Evolutionary conservation across 805 yeast species (phyloP).

Genomic region (Myxozyma vanderwaltii): DNA sequence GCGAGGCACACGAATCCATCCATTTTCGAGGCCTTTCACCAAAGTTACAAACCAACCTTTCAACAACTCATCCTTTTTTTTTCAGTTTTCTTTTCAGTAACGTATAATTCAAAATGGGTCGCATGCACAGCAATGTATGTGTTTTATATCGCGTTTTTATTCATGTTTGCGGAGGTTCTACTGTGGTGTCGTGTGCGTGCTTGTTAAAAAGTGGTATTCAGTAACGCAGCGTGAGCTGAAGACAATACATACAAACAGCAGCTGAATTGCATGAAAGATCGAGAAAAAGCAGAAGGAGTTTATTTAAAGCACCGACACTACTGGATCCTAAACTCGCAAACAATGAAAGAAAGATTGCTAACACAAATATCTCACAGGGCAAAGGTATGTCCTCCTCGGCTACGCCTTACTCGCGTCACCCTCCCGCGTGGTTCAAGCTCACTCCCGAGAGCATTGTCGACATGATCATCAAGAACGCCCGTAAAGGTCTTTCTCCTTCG

Average conservation of each 20-base stretch:
- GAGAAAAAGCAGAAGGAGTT: neutral
- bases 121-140: conserved; percentile 85
- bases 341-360: neutral
- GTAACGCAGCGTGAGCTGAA: no score
- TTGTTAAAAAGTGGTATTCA: no score
- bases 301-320: neutral
- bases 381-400: conserved; percentile 99
- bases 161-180: neutral
- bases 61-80: neutral
- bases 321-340: neutral
- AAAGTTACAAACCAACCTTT: neutral
- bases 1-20: neutral
- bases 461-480: conserved; percentile 98
- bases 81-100: neutral
- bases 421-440: conserved; percentile 99
- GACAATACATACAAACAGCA: no score
- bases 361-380: conserved; percentile 54
- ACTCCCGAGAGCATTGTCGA: conserved; percentile 94
- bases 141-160: neutral
- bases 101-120: conserved; percentile 79
- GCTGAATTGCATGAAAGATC: neutral
- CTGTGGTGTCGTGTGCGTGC: neutral
- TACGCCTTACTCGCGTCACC: conserved; percentile 97
- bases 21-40: neutral
- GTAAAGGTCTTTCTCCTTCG: conserved; percentile 99